Base-by-base conservation (phyloP, 2,329 filamentous ascomycete species). In the Colletotrichum echinochloae region DNA sequence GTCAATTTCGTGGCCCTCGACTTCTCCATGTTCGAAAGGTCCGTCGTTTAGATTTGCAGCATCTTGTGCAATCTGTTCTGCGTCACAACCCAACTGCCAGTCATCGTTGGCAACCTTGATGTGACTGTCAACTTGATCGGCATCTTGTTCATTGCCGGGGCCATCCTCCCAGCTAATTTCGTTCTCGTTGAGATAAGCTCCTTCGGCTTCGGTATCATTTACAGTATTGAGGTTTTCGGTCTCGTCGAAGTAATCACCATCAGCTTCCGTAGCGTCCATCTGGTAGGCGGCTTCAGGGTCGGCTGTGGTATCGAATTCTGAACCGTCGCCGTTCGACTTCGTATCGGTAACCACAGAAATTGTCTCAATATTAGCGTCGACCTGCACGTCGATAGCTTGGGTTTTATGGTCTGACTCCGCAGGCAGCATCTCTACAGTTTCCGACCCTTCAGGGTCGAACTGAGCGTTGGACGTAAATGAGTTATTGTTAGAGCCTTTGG, bases 391-490 rank as follows among this genome's bases (percentile, higher is more conserved):
- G 44, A 65, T 61, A 39, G 46, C 57, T 59, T 64, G 68, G 39
- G 39, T 54, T 52, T 63, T 66, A 76, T 81, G 63, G 76, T 74
- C 55, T 63, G 54, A n/a, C 73, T 68, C 73, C 76, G 44, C 37
- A 18, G 28, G 14, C n/a, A 28, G 20, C 33, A 8, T 23, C 37
- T 41, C 59, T 14, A 20, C 5, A 4, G 49, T 35, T 12, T 63
- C 37, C 20, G 46, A 57, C 6, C 14, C 26, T 8, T 60, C 64
- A 16, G 64, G 23, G 23, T 54, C 37, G n/a, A 63, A 35, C 16
- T 68, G 64, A n/a, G 52, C 46, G 51, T 63, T 68, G 64, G 64
- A 46, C 11, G 59, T 62, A n/a, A 63, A 63, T 39, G 52, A 68
- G 39, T 30, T 54, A 35, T 51, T 46, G 28, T 71, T 71, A 12